Evolutionary conservation across 179 eudicot genomes (phyloP).

Genomic region (Monotropa hypopitys): DNA sequence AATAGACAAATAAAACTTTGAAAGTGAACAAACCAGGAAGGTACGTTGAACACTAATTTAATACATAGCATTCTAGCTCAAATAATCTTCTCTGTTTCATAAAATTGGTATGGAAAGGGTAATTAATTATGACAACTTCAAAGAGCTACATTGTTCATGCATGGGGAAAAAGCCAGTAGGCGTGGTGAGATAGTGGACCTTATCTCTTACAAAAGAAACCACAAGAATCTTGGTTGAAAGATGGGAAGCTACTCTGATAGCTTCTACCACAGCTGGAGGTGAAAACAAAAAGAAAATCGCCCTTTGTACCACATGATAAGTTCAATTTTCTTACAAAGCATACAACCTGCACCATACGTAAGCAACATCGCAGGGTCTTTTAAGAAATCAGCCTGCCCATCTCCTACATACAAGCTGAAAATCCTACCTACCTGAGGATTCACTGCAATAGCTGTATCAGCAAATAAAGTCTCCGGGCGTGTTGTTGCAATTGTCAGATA

Average conservation of each 20-base stretch:
- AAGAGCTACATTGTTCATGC: too few species aligned
- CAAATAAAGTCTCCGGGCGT: slow-evolving; percentile 93
- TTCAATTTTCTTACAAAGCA: neutral
- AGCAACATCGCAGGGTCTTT: neutral
- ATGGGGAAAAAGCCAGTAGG: too few species aligned
- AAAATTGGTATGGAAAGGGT: neutral
- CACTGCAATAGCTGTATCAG: slow-evolving; percentile 92
- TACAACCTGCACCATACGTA: neutral
- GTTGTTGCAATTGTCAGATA: slow-evolving; percentile 91
- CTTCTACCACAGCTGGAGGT: neutral
- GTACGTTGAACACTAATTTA: neutral
- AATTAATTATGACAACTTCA: neutral
- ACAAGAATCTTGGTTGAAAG: too few species aligned
- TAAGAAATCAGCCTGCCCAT: neutral
- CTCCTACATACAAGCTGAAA: neutral
- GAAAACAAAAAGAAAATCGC: neutral
- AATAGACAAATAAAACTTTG: neutral
- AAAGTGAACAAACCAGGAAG: neutral
- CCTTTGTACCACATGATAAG: neutral
- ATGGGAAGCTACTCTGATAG: too few species aligned
- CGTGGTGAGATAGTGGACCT: too few species aligned
- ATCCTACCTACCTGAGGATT: slow-evolving; percentile 44
- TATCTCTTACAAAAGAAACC: too few species aligned
- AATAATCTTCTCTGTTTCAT: neutral
- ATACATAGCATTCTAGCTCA: neutral